Percentiles rank a stretch among this genome's conserved stretches.
phyloP scores from a whole-genome alignment of 495 filamentous ascomycete genomes.

The Tricharina praecox region DNA sequence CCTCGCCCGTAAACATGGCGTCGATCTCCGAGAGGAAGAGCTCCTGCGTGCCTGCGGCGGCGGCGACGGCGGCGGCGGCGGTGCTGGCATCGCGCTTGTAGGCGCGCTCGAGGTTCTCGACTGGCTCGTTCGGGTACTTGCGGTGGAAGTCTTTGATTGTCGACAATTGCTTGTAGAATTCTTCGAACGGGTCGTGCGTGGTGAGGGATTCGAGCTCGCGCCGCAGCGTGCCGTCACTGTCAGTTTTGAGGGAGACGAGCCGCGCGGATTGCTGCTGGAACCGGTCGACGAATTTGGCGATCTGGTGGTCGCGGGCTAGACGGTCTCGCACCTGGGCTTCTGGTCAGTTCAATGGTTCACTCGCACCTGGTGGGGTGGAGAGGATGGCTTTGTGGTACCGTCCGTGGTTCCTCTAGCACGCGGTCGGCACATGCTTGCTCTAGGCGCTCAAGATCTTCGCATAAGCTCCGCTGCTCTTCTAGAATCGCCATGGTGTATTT shows the following conservation, averaged over 20 bases:
- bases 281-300: conserved; percentile 66
- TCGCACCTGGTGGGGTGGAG: no score
- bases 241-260: conserved; percentile 69
- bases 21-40: conserved; percentile 43
- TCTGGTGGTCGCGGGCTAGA: conserved; percentile 74
- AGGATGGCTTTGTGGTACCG: no score
- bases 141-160: conserved; percentile 74
- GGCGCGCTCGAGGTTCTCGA: conserved; percentile 84
- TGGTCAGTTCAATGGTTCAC: no score
- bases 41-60: background rate
- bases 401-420: conserved; percentile 68
- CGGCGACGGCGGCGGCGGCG: background rate
- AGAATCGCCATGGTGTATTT: conserved; percentile 34
- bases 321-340: conserved; percentile 79
- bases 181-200: conserved; percentile 75
- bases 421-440: conserved; percentile 88
- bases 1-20: conserved; percentile 87
- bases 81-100: conserved; percentile 56
- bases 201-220: conserved; percentile 71
- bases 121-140: conserved; percentile 81
- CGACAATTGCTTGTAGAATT: conserved; percentile 72
- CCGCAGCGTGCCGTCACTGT: conserved; percentile 50
- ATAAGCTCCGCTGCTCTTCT: conserved; percentile 81
- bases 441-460: conserved; percentile 87
- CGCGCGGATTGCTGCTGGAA: conserved; percentile 73